These are phyloP conservation scores for Gossypium aridum DNA, from an alignment of 441 rosid genomes.

Conservation along the genomic window DNA sequence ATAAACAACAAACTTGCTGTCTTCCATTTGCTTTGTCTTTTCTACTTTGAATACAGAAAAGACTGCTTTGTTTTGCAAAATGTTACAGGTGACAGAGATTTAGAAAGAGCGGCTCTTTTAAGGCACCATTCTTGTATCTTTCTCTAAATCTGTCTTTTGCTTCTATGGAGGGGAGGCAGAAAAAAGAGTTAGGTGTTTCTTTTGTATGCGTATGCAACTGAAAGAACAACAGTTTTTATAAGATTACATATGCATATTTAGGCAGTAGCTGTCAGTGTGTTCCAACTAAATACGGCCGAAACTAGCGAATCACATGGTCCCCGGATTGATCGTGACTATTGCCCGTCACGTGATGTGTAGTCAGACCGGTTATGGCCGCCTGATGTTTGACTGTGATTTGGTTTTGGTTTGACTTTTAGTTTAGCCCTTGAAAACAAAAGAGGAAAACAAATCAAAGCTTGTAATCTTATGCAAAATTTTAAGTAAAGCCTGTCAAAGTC, in stretches of 20 bases:
- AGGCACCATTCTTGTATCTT: not conserved
- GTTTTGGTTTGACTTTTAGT: not conserved
- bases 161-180: not conserved
- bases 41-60: not conserved
- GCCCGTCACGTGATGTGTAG: not conserved
- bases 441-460: not conserved
- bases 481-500: not conserved
- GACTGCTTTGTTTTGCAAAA: not conserved
- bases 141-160: not conserved
- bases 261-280: constrained; percentile 4
- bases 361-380: not conserved
- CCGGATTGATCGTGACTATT: not conserved
- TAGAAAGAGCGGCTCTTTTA: not conserved
- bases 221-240: not conserved
- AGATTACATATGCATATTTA: not conserved
- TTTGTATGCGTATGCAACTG: not conserved
- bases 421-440: not conserved
- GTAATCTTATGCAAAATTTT: not conserved
- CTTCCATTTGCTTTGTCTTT: constrained; percentile 28
- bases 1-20: constrained; percentile 19
- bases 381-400: constrained; percentile 3
- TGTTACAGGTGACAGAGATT: not conserved
- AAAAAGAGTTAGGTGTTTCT: not conserved
- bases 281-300: not conserved
- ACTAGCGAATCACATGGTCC: not conserved